Evolutionary conservation across 176 grass and related monocot species (phyloP).

Genomic region (Chloris gayana): DNA sequence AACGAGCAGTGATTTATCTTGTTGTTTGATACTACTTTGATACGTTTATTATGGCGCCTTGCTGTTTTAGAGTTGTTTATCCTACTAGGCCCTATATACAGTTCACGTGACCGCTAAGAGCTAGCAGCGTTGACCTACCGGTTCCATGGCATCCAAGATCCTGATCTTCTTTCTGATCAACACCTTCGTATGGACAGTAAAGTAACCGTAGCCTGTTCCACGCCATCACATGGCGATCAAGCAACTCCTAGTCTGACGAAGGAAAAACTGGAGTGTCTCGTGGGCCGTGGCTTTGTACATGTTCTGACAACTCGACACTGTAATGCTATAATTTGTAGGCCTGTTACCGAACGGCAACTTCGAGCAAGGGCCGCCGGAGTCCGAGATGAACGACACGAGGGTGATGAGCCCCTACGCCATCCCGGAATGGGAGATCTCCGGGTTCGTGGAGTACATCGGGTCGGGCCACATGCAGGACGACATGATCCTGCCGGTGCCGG

Average conservation of each 20-base stretch:
- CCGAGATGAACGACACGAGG: constrained; percentile 44
- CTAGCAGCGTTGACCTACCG: neutral
- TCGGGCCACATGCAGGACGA: constrained; percentile 52
- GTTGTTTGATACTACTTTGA: no score
- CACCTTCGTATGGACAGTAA: neutral
- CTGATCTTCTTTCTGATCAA: neutral
- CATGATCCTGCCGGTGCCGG: constrained; percentile 65
- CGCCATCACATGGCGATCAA: neutral
- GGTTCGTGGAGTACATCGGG: constrained; percentile 57
- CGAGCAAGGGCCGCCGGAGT: constrained; percentile 43
- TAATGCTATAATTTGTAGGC: constrained; percentile 11
- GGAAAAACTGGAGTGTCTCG: neutral
- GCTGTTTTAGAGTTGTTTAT: neutral
- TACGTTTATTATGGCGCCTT: neutral
- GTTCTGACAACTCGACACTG: neutral
- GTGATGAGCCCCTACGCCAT: constrained; percentile 43
- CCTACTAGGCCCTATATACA: neutral
- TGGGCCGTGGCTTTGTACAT: neutral
- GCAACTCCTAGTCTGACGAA: neutral
- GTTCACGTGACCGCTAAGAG: neutral
- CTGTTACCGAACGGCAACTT: constrained; percentile 63
- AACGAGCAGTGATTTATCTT: no score
- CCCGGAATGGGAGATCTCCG: constrained; percentile 48
- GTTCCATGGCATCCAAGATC: neutral
- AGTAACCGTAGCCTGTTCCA: neutral